A percentile compares a stretch with the other conserved stretches of the same genome.
Evolutionary conservation across 768 basidiomycete species (phyloP).

Genomic region (Leccinum longicurvipes): DNA sequence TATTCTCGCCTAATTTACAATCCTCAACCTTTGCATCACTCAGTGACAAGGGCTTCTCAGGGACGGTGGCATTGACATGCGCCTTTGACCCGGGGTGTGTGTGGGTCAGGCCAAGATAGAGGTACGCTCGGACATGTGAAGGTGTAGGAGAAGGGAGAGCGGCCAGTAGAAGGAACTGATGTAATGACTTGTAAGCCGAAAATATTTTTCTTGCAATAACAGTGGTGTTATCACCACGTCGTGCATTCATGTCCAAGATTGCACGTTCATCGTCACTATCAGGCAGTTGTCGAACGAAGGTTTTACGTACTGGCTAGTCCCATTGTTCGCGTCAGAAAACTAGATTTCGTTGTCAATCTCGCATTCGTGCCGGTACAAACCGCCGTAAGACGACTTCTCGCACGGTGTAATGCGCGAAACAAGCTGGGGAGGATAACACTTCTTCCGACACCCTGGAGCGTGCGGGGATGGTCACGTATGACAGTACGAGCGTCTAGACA

Average conservation of each 20-base stretch:
- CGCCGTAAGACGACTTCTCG: slow-evolving; percentile 80
- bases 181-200: slow-evolving; percentile 15
- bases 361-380: slow-evolving; percentile 91
- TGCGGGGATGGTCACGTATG: slow-evolving; percentile 92
- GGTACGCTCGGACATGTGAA: background rate
- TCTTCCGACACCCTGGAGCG: slow-evolving; percentile 49
- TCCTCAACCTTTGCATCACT: background rate
- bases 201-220: slow-evolving; percentile 2
- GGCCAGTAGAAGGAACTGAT: slow-evolving; percentile 2
- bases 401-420: slow-evolving; percentile 72
- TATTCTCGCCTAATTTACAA: background rate
- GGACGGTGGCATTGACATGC: background rate
- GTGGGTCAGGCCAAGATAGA: slow-evolving; percentile 2
- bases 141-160: background rate
- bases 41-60: background rate
- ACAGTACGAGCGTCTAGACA: slow-evolving; percentile 78
- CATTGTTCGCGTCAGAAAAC: background rate
- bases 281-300: background rate
- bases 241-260: background rate
- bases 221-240: background rate
- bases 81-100: background rate
- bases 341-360: slow-evolving; percentile 48
- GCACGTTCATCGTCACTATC: background rate
- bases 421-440: slow-evolving; percentile 66
- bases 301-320: background rate